A percentile compares a stretch with the other conserved stretches of the same genome.
phyloP scores from a whole-genome alignment of 495 filamentous ascomycete species.

The Podospora bellae-mahoneyi region DNA sequence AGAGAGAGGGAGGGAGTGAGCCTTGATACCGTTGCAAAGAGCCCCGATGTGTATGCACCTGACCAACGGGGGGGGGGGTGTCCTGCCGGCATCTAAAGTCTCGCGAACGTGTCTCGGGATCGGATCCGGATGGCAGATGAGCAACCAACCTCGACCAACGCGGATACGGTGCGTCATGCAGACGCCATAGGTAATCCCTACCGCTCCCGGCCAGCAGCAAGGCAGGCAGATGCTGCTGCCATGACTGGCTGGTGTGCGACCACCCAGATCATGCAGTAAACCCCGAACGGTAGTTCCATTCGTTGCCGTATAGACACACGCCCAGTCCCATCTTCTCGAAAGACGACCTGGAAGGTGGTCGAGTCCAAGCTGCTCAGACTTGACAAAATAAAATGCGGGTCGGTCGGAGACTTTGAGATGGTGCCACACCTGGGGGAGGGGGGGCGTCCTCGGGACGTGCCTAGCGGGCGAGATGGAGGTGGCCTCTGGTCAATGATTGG shows the following conservation, averaged over 20 bases:
- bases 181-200: neutral
- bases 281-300: neutral
- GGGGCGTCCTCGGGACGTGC: slow-evolving; percentile 28
- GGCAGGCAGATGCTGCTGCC: neutral
- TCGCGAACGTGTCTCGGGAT: neutral
- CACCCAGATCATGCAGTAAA: neutral
- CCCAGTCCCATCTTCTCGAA: neutral
- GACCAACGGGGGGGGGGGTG: too few species aligned
- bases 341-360: neutral
- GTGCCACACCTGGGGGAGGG: slow-evolving; percentile 16
- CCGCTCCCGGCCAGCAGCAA: neutral
- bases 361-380: neutral
- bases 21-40: too few species aligned
- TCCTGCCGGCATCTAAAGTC: neutral
- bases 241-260: neutral
- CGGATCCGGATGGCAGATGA: neutral
- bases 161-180: neutral
- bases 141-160: neutral
- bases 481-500: slow-evolving; percentile 29
- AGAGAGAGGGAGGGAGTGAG: too few species aligned
- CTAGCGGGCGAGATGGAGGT: slow-evolving; percentile 27
- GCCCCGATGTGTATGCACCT: too few species aligned
- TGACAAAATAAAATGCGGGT: slow-evolving; percentile 19
- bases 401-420: slow-evolving; percentile 31
- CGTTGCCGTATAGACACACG: neutral